A percentile compares a stretch with the other conserved stretches of the same genome.
These are phyloP conservation scores for Sugiyamaella valdiviana DNA, from an alignment of 805 yeast genomes.

Conservation along the genomic window DNA sequence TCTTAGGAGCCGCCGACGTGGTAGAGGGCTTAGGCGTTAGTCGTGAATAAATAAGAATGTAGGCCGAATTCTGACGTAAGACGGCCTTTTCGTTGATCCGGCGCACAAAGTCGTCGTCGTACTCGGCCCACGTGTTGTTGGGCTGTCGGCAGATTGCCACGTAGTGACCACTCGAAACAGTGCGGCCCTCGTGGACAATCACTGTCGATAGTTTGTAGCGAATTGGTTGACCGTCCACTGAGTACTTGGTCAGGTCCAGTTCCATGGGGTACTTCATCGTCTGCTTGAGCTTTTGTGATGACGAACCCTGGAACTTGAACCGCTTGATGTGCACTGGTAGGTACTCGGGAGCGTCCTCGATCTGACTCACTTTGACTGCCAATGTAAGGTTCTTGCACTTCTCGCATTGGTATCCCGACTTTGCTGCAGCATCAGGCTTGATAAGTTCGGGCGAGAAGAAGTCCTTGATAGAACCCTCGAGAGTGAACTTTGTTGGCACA, in stretches of 20 bases:
- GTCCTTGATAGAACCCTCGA: conserved; percentile 69
- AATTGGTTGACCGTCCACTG: conserved; percentile 36
- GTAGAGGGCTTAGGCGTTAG: conserved; percentile 12
- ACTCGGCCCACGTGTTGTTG: conserved; percentile 85
- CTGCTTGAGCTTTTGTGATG: conserved; percentile 74
- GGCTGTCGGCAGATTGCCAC: conserved; percentile 88
- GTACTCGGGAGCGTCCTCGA: conserved; percentile 82
- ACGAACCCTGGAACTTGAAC: conserved; percentile 64
- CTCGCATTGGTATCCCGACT: conserved; percentile 73
- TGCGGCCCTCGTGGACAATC: conserved; percentile 90
- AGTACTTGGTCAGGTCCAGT: conserved; percentile 62
- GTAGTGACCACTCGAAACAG: conserved; percentile 89
- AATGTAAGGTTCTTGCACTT: conserved; percentile 69
- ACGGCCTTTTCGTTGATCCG: conserved; percentile 66
- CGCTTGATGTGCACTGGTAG: conserved; percentile 81
- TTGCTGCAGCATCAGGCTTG: conserved; percentile 44
- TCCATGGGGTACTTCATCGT: conserved; percentile 74
- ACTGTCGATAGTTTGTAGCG: conserved; percentile 73
- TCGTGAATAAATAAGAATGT: conserved; percentile 79
- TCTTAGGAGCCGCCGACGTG: neutral
- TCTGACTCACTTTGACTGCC: conserved; percentile 69
- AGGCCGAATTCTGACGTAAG: conserved; percentile 79
- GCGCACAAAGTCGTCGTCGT: conserved; percentile 88
- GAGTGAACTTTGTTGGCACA: conserved; percentile 39
- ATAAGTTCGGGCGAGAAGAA: conserved; percentile 80